Percentiles rank a stretch among this genome's conserved stretches.
phyloP scores from a whole-genome alignment of 2,329 filamentous ascomycete genomes.

The Colletotrichum endophyticum region DNA sequence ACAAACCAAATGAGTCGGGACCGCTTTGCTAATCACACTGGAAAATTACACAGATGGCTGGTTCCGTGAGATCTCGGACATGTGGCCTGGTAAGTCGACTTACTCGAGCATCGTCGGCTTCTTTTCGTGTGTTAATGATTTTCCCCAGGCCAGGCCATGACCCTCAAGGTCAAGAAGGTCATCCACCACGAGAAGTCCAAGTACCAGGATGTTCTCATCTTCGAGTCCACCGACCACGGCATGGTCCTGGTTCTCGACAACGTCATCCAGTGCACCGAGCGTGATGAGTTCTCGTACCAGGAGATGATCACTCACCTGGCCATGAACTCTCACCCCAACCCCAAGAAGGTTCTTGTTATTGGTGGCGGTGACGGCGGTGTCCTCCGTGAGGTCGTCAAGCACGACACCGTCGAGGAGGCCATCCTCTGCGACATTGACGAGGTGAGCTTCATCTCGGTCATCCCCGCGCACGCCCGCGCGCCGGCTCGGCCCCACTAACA shows the following conservation, averaged over 20 bases:
- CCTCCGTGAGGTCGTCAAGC: conserved; percentile 98
- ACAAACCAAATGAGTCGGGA: neutral
- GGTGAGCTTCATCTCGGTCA: conserved; percentile 53
- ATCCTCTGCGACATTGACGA: conserved; percentile 98
- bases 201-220: conserved; percentile 99
- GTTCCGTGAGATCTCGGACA: conserved; percentile 98
- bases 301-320: conserved; percentile 99
- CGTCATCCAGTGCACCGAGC: conserved; percentile 98
- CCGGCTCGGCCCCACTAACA: neutral
- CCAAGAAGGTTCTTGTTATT: conserved; percentile 98
- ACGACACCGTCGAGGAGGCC: conserved; percentile 95
- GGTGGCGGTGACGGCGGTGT: conserved; percentile 97
- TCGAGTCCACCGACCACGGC: conserved; percentile 97
- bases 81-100: conserved; percentile 79
- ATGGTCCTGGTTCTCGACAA: conserved; percentile 97
- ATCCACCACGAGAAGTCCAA: conserved; percentile 99
- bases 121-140: neutral
- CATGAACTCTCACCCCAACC: conserved; percentile 98
- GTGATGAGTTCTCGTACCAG: conserved; percentile 99
- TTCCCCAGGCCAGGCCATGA: conserved; percentile 89
- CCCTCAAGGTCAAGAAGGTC: conserved; percentile 95
- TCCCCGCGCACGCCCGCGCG: neutral
- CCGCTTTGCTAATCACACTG: neutral
- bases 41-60: conserved; percentile 78
- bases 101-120: neutral